Conservation (phyloP, 228 moss, liverwort and hornwort genomes). For the Sphagnum magellanicum region DNA sequence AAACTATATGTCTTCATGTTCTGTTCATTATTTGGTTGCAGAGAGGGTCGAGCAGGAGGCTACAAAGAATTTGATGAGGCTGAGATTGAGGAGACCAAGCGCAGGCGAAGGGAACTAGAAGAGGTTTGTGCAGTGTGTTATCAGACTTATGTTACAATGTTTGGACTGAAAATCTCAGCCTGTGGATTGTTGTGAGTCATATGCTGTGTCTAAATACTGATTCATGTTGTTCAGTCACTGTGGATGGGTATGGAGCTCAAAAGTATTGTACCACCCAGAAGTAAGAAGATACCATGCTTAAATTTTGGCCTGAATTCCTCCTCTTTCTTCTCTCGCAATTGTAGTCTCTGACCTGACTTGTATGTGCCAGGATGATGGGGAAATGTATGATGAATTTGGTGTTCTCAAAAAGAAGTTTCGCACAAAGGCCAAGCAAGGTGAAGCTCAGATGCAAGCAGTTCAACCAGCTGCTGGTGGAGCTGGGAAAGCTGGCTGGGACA, state of each 20-base stretch:
- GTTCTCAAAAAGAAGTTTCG: conserved; percentile 88
- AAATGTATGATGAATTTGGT: conserved; percentile 96
- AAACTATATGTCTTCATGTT: too few species aligned
- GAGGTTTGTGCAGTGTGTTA: conserved; percentile 29
- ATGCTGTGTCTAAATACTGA: too few species aligned
- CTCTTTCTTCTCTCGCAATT: too few species aligned
- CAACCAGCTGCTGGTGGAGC: conserved; percentile 25
- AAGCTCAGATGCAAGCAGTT: conserved; percentile 14
- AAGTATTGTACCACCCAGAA: too few species aligned
- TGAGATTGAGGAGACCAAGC: conserved; percentile 79
- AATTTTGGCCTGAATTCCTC: too few species aligned
- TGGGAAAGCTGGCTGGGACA: conserved; percentile 85
- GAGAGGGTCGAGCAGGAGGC: conserved; percentile 86
- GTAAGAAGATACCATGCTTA: too few species aligned
- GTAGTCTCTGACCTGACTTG: too few species aligned
- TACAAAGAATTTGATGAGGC: conserved; percentile 93
- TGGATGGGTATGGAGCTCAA: too few species aligned
- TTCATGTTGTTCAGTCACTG: too few species aligned
- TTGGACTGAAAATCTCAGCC: too few species aligned
- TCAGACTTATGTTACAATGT: too few species aligned
- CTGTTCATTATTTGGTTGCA: conserved; percentile 7
- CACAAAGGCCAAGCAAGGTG: conserved; percentile 55
- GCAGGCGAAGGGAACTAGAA: conserved; percentile 68
- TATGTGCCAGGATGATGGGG: conserved; percentile 66
- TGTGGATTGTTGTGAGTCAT: too few species aligned